Evolutionary conservation across 768 basidiomycete species (phyloP).

Genomic region (Kwoniella mangroviensis): DNA sequence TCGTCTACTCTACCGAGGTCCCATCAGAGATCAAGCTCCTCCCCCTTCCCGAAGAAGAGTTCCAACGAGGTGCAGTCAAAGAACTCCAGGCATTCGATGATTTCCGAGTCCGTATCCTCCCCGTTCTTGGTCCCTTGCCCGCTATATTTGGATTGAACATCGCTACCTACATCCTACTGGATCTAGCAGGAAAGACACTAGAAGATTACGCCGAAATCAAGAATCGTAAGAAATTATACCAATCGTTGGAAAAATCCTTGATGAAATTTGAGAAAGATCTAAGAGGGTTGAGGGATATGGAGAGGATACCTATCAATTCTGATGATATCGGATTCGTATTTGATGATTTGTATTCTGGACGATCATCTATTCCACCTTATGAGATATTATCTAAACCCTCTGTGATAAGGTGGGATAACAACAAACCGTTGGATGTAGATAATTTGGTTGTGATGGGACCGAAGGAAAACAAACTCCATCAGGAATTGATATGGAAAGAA

Average conservation of each 20-base stretch:
- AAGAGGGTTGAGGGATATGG: slow-evolving; percentile 61
- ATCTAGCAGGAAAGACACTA: slow-evolving; percentile 81
- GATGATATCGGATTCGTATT: slow-evolving; percentile 82
- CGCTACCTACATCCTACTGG: slow-evolving; percentile 85
- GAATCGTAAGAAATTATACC: slow-evolving; percentile 80
- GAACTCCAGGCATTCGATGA: slow-evolving; percentile 90
- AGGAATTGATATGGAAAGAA: slow-evolving; percentile 54
- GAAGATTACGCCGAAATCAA: slow-evolving; percentile 83
- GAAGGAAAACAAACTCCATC: slow-evolving; percentile 73
- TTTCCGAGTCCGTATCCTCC: slow-evolving; percentile 89
- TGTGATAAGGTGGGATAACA: slow-evolving; percentile 79
- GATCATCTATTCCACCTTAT: slow-evolving; percentile 78
- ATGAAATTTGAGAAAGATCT: slow-evolving; percentile 73
- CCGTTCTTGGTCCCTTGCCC: slow-evolving; percentile 85
- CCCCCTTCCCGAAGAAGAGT: slow-evolving; percentile 89
- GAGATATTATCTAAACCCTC: slow-evolving; percentile 73
- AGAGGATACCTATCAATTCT: slow-evolving; percentile 67
- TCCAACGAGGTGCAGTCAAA: slow-evolving; percentile 82
- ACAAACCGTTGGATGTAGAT: slow-evolving; percentile 67
- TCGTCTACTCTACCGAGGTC: slow-evolving; percentile 94
- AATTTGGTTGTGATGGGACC: slow-evolving; percentile 86
- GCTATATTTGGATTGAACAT: slow-evolving; percentile 89
- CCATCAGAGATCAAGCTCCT: slow-evolving; percentile 85
- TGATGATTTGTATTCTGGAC: slow-evolving; percentile 78
- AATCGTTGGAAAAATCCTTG: slow-evolving; percentile 76